Evolutionary conservation across 495 filamentous ascomycete genomes (phyloP), one percentile per base, ranked within the genome.

Genomic region (Thermothielavioides terrestris): DNA sequence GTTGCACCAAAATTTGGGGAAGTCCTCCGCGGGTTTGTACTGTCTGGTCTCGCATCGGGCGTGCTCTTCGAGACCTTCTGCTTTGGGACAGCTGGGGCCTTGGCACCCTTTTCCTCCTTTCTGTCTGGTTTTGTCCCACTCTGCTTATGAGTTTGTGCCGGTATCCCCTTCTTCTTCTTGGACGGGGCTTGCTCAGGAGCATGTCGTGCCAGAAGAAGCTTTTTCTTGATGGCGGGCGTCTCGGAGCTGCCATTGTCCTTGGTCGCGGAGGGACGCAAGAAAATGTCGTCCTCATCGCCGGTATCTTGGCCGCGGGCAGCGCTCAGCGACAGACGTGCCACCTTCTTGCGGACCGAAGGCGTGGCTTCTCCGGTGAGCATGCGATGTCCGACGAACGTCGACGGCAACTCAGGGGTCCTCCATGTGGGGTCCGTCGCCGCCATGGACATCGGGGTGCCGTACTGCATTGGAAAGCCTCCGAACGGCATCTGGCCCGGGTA

Each of bases 281-380:
- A 51, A 25, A 69, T 44, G 18, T 63, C 63, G 36, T 68, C 67
- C 9, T 66, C 64, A 11, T 58, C 48, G 30, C 53, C 47, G 2
- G 22, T 42, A 15, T 58, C 57, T 14, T 58, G 50, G 15, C 32
- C 51, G 21, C 37, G 42, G n/a, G 30, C 31, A 15, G 43, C 43
- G 25, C 28, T 47, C 6, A 50, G 22, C 15, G 42, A 52, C 18
- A 51, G 22, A 9, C 48, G 28, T 25, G 48, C 43, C 23, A 20
- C 43, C 28, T 56, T 59, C 17, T 35, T 46, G 35, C 36, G 59
- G 32, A 23, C 23, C 21, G 22, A 23, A 12, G 27, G 14, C 18
- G 23, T 12, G 26, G 26, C 18, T 23, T 46, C 22, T 23, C 40
- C 23, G 4, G 20, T n/a, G 5, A 25, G 22, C 6, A 52, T 35